phyloP scores from a whole-genome alignment of 306 rosid species.

The Quercus aquifolioides region DNA sequence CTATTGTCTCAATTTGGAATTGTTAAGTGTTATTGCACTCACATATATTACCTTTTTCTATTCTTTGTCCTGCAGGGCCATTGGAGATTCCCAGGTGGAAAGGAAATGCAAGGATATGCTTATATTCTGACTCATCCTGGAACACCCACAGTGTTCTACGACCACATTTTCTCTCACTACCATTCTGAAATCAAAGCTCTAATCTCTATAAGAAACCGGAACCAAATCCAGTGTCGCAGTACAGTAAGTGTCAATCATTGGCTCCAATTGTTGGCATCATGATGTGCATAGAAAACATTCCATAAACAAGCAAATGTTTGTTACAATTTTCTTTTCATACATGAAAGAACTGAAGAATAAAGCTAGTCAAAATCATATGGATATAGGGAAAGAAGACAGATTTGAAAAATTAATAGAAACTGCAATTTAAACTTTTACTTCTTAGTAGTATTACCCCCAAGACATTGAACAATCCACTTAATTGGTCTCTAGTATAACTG shows the following conservation, averaged over 20 bases:
- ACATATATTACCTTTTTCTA: conserved; percentile 1
- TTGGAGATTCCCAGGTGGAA: conserved; percentile 90
- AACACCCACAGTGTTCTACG: conserved; percentile 84
- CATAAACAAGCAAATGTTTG: not conserved
- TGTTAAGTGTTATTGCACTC: not conserved
- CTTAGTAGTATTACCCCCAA: not conserved
- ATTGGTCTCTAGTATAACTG: not conserved
- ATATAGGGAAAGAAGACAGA: not conserved
- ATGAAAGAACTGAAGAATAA: not conserved
- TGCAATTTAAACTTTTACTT: not conserved
- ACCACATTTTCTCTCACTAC: conserved; percentile 77
- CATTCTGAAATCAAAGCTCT: conserved; percentile 56
- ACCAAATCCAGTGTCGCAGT: conserved; percentile 74
- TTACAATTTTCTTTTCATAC: not conserved
- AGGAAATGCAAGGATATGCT: conserved; percentile 99
- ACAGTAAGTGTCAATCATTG: conserved; percentile 48
- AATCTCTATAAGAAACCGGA: conserved; percentile 62
- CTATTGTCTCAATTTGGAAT: conserved; percentile 1
- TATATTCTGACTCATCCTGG: conserved; percentile 98
- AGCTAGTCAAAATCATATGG: not conserved
- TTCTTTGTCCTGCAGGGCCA: conserved; percentile 71
- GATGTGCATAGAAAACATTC: not conserved
- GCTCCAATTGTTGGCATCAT: not conserved
- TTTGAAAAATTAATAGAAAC: not conserved
- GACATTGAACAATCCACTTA: not conserved